Evolutionary conservation across 345 rosid species (phyloP).

Genomic region (Turritis glabra): DNA sequence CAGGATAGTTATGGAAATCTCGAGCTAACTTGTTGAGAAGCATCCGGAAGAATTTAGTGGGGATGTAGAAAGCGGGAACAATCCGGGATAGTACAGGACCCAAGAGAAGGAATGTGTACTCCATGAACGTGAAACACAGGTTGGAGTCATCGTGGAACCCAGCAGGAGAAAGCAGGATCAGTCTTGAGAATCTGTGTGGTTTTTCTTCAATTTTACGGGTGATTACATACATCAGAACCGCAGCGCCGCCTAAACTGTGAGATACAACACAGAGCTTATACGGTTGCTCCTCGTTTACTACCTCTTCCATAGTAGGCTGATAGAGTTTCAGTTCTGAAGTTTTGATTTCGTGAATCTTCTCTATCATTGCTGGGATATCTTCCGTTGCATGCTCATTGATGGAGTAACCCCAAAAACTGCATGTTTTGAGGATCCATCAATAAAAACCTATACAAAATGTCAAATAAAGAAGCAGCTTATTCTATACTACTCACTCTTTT

Average conservation of each 20-base stretch:
- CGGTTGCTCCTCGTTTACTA: constrained; percentile 56
- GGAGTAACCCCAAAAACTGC: constrained; percentile 91
- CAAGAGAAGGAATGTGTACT: constrained; percentile 49
- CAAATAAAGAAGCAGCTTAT: background rate
- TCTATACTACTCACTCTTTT: constrained; percentile 52
- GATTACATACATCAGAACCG: constrained; percentile 70
- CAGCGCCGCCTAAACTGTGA: constrained; percentile 98
- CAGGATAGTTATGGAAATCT: constrained; percentile 92
- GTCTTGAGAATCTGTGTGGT: constrained; percentile 78
- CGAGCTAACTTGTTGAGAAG: constrained; percentile 88
- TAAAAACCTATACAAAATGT: background rate
- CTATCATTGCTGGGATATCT: constrained; percentile 88
- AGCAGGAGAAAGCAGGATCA: constrained; percentile 84
- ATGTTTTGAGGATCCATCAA: constrained; percentile 16
- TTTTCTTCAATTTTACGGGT: constrained; percentile 65
- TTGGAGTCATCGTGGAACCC: constrained; percentile 86
- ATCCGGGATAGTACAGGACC: constrained; percentile 54
- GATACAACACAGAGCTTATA: constrained; percentile 82
- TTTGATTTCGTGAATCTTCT: constrained; percentile 90
- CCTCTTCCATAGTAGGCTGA: constrained; percentile 61
- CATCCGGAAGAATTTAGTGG: constrained; percentile 92
- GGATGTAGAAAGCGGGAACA: constrained; percentile 85
- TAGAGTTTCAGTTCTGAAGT: constrained; percentile 68
- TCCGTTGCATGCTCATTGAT: constrained; percentile 87
- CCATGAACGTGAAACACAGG: constrained; percentile 51